Base-by-base conservation (phyloP, 2,329 filamentous ascomycete genomes). In the Cladophialophora carrionii region DNA sequence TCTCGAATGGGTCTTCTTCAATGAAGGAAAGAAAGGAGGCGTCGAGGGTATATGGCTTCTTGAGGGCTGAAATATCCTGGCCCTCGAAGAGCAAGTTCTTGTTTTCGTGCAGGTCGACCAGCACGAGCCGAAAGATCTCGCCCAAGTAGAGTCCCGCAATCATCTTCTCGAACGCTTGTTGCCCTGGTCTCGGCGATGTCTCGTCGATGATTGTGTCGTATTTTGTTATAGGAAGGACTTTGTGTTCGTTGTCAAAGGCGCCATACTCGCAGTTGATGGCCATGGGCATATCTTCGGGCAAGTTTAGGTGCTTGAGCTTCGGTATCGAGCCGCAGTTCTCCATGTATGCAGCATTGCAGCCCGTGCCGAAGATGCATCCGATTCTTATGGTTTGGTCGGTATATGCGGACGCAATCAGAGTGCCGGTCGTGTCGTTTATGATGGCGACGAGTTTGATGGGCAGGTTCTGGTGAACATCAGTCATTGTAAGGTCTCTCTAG, bases 221-320 rank as follows among this genome's bases (percentile, higher is more conserved):
- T 64, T 86, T 86, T 29, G 93, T 96, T 61, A 88, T 86, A 12
- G 93, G 93, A 12, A 97, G 88, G 61, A 97, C 89, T 73, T 89
- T 85, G 81, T 94, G 90, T 78, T 96, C 91, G 77, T 96, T 96
- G 78, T 97, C 94, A 74, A 98, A 97, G 37, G 94, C 93, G 71
- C 94, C 94, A 86, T 93, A 97, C 78, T 98, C 94, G 82, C 93
- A 97, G 83, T 97, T 97, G 81, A 98, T 96, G 59, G 92, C 92
- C 84, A 97, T 96, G 54, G 89, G 92, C 66, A 87, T 87, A 67
- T 95, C 88, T 0, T 91, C 83, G 57, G 92, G 90, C 43, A 98
- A 85, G 74, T 96, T 95, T 83, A 96, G 86, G 80, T 97, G 88
- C 10, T 90, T 91, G 61, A 99, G 87, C 84, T 99, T 99, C 70